Evolutionary conservation across 306 rosid genomes (phyloP), one percentile per base, ranked within the genome.

Genomic region (Cucurbita maxima): DNA sequence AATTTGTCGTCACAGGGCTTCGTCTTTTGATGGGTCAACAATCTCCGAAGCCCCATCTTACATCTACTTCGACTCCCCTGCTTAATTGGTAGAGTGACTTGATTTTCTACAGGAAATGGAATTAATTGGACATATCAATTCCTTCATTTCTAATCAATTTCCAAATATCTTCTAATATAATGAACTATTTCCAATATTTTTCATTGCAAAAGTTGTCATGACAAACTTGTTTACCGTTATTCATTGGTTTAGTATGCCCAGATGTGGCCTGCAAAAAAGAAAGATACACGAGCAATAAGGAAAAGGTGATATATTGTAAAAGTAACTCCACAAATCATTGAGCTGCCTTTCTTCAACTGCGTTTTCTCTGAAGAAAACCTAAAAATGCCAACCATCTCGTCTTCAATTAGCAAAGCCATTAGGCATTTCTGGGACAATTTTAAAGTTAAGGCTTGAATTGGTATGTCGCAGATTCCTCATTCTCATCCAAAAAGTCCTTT

Each of bases 51-150:
- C 77, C 43, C 45, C 89, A 77, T 77, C 82, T 94, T 94, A 1
- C 89, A 86, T 58, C 85, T 89, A 70, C 87, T 87, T 81, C 76
- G 79, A 58, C 87, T 84, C 79, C 77, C 79, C 77, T 51, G 86
- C 80, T 84, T 89, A 51, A 72, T 74, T 52, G 86, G 79, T 54
- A 88, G 84, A 78, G 73, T 78, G 74, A 69, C 82, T 74, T 83
- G 83, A 72, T 74, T 80, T 47, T 76, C 62, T 58, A 71, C 83
- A 75, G 83, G 80, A 82, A 55, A 75, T 85, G 79, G 76, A 43
- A 82, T 83, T 72, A 82, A 72, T 75, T 60, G 4, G 48, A 22
- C 59, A 78, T 40, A 81, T 83, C 90, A 63, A 60, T 75, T 52
- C 75, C 79, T n/a, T 48, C 40, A 13, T 58, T 75, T 86, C 63